Evolutionary conservation across 1,284 basidiomycete genomes (phyloP).

Genomic region (Phellinidium pouzarii): DNA sequence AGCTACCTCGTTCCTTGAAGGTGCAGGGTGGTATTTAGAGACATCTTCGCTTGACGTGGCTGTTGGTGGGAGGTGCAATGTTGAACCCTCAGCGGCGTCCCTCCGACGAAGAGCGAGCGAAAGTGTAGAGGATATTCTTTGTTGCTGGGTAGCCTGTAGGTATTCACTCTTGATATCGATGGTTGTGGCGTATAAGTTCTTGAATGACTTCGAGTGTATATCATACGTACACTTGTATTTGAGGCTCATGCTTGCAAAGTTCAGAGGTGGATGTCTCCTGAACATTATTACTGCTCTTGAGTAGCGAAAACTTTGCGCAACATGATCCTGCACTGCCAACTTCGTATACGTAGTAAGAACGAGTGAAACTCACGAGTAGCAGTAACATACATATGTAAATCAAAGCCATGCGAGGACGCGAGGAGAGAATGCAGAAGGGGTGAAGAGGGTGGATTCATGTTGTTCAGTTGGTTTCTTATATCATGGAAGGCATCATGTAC

Average conservation of each 20-base stretch:
- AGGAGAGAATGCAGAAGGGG: conserved; percentile 16
- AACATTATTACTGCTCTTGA: too few relatives aligned
- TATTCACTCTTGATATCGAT: too few relatives aligned
- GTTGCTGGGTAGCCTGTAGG: conserved; percentile 52
- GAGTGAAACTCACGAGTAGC: conserved; percentile 36
- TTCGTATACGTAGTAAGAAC: background rate
- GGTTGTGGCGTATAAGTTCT: too few relatives aligned
- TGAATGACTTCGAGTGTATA: too few relatives aligned
- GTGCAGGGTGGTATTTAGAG: conserved; percentile 75
- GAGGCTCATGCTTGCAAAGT: too few relatives aligned
- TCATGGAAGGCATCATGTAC: conserved; percentile 53
- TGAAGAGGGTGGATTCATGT: conserved; percentile 11
- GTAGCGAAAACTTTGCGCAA: too few relatives aligned
- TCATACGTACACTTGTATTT: too few relatives aligned
- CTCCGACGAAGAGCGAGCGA: conserved; percentile 57
- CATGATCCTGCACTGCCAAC: conserved; percentile 33
- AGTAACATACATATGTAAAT: conserved; percentile 49
- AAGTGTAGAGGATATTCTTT: conserved; percentile 66
- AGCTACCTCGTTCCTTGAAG: conserved; percentile 83
- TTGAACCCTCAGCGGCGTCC: conserved; percentile 39
- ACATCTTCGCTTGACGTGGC: conserved; percentile 31
- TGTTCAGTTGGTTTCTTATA: conserved; percentile 24
- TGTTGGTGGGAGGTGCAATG: conserved; percentile 42
- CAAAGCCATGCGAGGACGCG: conserved; percentile 31
- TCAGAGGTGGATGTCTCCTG: too few relatives aligned